These are phyloP conservation scores for Fusarium pseudocircinatum DNA, from an alignment of 2,329 filamentous ascomycete genomes.

Conservation along the genomic window DNA sequence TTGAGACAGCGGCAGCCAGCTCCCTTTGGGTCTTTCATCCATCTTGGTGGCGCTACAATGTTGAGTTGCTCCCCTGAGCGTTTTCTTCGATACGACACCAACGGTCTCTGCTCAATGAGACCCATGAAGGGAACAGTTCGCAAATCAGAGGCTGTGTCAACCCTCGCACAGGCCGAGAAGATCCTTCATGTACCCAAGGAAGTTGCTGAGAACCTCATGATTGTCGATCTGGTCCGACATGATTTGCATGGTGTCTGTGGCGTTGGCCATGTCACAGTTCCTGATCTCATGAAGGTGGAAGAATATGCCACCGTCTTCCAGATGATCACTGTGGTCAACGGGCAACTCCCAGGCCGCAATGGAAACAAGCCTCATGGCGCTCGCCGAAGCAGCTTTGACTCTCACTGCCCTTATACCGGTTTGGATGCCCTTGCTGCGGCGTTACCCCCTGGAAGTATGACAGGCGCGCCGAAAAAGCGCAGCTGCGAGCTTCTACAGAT, in stretches of 20 bases:
- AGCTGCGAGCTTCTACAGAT: conserved; percentile 82
- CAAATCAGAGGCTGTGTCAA: conserved; percentile 72
- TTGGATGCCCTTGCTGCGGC: conserved; percentile 80
- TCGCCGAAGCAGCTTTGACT: conserved; percentile 4
- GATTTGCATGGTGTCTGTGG: conserved; percentile 89
- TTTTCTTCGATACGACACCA: conserved; percentile 70
- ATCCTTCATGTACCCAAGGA: conserved; percentile 87
- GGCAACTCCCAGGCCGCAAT: conserved; percentile 58
- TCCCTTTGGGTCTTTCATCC: conserved; percentile 85
- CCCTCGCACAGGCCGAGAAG: conserved; percentile 74
- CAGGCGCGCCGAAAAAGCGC: conserved; percentile 92
- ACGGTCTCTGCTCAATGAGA: conserved; percentile 77
- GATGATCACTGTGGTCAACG: conserved; percentile 89
- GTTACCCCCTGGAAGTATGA: conserved; percentile 94
- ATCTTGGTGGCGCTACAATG: conserved; percentile 74
- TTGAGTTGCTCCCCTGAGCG: conserved; percentile 89
- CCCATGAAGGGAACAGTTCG: conserved; percentile 98
- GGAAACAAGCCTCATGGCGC: conserved; percentile 20
- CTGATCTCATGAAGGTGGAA: conserved; percentile 84
- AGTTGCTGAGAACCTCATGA: conserved; percentile 96
- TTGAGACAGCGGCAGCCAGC: conserved; percentile 79
- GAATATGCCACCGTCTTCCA: conserved; percentile 92
- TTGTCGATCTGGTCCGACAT: conserved; percentile 94
- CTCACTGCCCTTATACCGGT: conserved; percentile 60
- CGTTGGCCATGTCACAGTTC: conserved; percentile 76